Evolutionary conservation across 2,329 filamentous ascomycete genomes (phyloP).

Genomic region (Colletotrichum sp.): DNA sequence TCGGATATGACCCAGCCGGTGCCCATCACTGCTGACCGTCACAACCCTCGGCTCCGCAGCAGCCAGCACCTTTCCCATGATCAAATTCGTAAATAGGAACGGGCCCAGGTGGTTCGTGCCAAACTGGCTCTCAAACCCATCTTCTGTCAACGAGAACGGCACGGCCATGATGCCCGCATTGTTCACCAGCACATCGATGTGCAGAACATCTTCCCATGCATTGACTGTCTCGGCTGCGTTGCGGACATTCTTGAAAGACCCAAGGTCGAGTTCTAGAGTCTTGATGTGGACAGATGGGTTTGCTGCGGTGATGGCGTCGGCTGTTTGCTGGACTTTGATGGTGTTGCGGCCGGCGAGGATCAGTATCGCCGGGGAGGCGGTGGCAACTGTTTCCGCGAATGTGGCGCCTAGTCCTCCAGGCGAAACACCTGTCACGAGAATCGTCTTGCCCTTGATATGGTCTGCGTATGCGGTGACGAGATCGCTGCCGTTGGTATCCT

Average conservation of each 20-base stretch:
- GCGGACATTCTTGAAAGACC: slow-evolving; percentile 43
- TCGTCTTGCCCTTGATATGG: slow-evolving; percentile 38
- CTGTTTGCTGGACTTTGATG: slow-evolving; percentile 42
- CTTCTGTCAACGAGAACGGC: slow-evolving; percentile 30
- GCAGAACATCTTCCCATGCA: slow-evolving; percentile 32
- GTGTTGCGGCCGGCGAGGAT: slow-evolving; percentile 50
- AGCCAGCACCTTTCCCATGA: slow-evolving; percentile 34
- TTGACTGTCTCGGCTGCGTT: slow-evolving; percentile 40
- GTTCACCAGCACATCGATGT: slow-evolving; percentile 46
- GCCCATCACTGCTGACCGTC: slow-evolving; percentile 48
- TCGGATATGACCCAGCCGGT: slow-evolving; percentile 44
- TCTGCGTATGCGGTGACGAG: slow-evolving; percentile 31
- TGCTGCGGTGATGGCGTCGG: slow-evolving; percentile 35
- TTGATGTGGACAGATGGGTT: slow-evolving; percentile 37
- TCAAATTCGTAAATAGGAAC: slow-evolving; percentile 43
- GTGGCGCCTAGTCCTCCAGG: slow-evolving; percentile 41
- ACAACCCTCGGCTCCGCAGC: slow-evolving; percentile 39
- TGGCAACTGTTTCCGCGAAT: slow-evolving; percentile 42
- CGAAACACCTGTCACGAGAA: slow-evolving; percentile 49
- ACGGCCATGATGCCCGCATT: slow-evolving; percentile 48
- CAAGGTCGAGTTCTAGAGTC: slow-evolving; percentile 42
- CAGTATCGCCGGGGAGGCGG: slow-evolving; percentile 43
- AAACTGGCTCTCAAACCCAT: slow-evolving; percentile 45
- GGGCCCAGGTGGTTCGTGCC: slow-evolving; percentile 42
- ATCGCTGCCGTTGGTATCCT: slow-evolving; percentile 26